A percentile compares a stretch with the other conserved stretches of the same genome.
Evolutionary conservation across 2,329 filamentous ascomycete species (phyloP).

Genomic region (Paraphoma sp.): DNA sequence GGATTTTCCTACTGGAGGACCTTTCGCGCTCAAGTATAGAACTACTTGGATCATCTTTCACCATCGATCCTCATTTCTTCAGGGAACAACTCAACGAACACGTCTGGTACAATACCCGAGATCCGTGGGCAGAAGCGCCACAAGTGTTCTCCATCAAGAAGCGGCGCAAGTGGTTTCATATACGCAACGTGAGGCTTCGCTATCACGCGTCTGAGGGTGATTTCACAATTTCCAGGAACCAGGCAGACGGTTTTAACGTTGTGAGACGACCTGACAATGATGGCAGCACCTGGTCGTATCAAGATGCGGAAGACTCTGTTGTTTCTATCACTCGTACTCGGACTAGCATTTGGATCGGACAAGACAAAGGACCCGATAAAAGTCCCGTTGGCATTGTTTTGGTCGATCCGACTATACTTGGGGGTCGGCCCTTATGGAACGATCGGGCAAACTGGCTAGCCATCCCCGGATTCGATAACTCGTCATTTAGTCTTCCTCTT

Average conservation of each 20-base stretch:
- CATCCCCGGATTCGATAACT: slow-evolving; percentile 10
- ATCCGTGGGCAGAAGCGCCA: neutral
- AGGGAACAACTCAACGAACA: neutral
- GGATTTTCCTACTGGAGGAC: neutral
- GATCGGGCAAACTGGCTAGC: slow-evolving; percentile 44
- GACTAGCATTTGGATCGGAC: too few species aligned
- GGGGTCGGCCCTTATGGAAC: too few species aligned
- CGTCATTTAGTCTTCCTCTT: neutral
- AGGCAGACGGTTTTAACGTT: neutral
- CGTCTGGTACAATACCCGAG: neutral
- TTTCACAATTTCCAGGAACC: neutral
- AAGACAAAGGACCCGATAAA: too few species aligned
- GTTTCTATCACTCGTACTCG: too few species aligned
- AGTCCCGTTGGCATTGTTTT: too few species aligned
- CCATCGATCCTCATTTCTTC: neutral
- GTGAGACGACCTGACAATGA: neutral
- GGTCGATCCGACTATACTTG: too few species aligned
- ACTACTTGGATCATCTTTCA: neutral
- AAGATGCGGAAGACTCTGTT: too few species aligned
- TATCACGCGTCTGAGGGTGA: neutral
- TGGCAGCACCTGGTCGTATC: neutral
- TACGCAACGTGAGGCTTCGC: neutral
- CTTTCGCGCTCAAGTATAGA: neutral
- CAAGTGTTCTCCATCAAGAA: neutral
- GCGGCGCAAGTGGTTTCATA: neutral